phyloP scores from a whole-genome alignment of 441 rosid genomes.

The Kokia cookei region DNA sequence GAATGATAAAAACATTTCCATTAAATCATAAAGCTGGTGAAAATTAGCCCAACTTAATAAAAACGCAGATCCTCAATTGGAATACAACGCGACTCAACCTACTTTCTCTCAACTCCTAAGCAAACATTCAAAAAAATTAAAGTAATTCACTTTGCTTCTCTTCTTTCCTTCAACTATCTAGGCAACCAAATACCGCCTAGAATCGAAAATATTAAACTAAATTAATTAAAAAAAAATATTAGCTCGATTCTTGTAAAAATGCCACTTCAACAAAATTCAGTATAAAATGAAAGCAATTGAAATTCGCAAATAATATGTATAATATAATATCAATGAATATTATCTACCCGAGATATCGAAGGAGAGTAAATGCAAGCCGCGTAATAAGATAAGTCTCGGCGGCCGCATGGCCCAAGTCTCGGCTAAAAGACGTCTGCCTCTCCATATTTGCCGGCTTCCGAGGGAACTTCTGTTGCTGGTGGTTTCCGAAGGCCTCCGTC shows the following conservation, averaged over 20 bases:
- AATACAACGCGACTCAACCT: neutral
- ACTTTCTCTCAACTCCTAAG: neutral
- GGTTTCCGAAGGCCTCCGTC: conserved; percentile 3
- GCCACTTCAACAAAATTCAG: neutral
- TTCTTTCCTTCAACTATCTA: conserved; percentile 1
- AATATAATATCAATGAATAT: neutral
- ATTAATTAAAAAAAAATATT: neutral
- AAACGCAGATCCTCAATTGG: neutral
- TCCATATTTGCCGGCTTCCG: conserved; percentile 24
- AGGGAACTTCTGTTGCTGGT: conserved; percentile 40
- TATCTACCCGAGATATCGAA: conserved; percentile 80
- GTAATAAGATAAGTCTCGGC: conserved; percentile 81
- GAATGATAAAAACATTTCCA: neutral
- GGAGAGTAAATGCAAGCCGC: conserved; percentile 64
- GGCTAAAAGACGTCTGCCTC: conserved; percentile 54
- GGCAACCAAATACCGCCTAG: neutral
- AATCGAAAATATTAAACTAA: neutral
- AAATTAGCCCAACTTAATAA: neutral
- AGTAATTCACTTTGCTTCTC: neutral
- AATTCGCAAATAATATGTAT: neutral
- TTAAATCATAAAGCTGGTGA: neutral
- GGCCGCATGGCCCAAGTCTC: conserved; percentile 81
- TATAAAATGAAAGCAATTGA: neutral
- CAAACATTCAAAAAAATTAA: neutral
- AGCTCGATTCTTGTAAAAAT: neutral